These are phyloP conservation scores for Hordeum pubiflorum DNA, from an alignment of 202 grass and related monocot genomes.

Conservation along the genomic window DNA sequence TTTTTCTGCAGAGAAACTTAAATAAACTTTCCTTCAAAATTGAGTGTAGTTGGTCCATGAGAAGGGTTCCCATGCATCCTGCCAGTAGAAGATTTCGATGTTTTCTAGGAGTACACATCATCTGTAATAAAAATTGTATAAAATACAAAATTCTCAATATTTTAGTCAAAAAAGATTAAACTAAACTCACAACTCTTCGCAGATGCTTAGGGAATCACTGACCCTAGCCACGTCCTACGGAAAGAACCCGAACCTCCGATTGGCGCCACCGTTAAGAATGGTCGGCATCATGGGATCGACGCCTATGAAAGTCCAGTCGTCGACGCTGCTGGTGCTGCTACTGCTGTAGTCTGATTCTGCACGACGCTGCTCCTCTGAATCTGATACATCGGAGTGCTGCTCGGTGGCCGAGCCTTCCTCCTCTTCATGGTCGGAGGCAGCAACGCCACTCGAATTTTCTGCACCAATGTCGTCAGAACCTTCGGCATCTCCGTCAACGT, in stretches of 20 bases:
- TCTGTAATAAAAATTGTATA: background rate
- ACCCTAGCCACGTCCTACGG: background rate
- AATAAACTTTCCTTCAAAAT: background rate
- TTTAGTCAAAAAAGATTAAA: background rate
- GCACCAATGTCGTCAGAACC: background rate
- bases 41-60: background rate
- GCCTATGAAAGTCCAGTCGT: constrained; percentile 19
- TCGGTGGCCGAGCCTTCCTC: background rate
- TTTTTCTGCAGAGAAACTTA: no score
- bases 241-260: background rate
- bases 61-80: no score
- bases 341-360: background rate
- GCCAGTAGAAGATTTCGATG: background rate
- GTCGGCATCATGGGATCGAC: background rate
- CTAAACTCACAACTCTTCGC: background rate
- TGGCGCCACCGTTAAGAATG: background rate
- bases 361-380: constrained; percentile 3
- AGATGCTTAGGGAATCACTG: background rate
- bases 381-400: background rate
- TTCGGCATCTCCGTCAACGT: background rate
- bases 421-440: background rate
- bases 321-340: background rate
- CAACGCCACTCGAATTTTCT: background rate
- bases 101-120: background rate
- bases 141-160: background rate